A percentile compares a stretch with the other conserved stretches of the same genome.
Conservation (phyloP, 805 yeast genomes). For the Novakomyces olei region DNA sequence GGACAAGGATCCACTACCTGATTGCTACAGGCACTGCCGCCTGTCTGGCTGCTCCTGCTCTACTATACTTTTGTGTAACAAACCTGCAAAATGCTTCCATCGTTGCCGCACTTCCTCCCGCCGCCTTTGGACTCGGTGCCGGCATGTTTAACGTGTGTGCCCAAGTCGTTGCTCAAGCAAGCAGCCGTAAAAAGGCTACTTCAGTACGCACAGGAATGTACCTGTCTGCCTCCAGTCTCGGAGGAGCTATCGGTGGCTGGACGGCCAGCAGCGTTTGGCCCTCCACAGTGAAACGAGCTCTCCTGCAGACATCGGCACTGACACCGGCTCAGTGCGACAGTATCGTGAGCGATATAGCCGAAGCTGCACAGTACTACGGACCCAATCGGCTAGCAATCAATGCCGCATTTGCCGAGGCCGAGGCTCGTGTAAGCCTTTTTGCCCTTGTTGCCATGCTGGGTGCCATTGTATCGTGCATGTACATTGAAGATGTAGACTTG, state of each 20-base stretch:
- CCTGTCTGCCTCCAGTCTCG: conserved; percentile 33
- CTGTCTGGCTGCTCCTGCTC: background rate
- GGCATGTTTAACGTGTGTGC: conserved; percentile 38
- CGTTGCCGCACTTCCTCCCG: conserved; percentile 21
- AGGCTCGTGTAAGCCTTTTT: no score
- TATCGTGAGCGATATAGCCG: no score
- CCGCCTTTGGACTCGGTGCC: conserved; percentile 38
- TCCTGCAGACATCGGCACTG: no score
- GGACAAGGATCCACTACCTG: background rate
- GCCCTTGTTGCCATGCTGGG: no score
- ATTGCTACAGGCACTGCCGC: background rate
- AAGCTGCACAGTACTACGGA: no score
- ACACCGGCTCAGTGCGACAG: no score
- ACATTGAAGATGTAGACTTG: no score
- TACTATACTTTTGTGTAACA: background rate
- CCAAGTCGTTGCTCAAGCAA: conserved; percentile 32
- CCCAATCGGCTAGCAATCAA: no score
- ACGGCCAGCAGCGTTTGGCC: conserved; percentile 47
- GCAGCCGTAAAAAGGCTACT: conserved; percentile 32
- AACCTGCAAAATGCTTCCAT: background rate
- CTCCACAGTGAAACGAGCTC: no score
- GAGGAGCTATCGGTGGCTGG: conserved; percentile 35
- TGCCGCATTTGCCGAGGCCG: no score
- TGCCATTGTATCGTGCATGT: no score
- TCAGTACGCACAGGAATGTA: conserved; percentile 33